Evolutionary conservation across 2,329 filamentous ascomycete species (phyloP).

Genomic region (Colletotrichum sublineola): DNA sequence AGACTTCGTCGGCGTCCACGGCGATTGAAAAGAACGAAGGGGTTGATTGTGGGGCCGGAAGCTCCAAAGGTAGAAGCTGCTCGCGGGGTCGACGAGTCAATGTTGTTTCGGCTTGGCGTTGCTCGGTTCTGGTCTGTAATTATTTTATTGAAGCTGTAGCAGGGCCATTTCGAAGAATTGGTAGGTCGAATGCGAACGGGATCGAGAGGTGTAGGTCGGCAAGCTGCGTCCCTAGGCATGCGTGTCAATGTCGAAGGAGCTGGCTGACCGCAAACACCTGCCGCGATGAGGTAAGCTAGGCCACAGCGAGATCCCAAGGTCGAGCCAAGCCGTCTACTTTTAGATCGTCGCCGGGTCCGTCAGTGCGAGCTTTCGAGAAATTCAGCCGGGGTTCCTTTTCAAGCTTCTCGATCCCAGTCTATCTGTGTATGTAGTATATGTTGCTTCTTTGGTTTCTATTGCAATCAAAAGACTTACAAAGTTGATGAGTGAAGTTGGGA

Average conservation of each 20-base stretch:
- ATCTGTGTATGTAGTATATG: not conserved
- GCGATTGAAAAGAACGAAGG: not conserved
- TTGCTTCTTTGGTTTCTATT: not conserved
- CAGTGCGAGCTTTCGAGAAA: slow-evolving; percentile 10
- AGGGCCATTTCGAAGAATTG: slow-evolving; percentile 26
- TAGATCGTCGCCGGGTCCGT: slow-evolving; percentile 25
- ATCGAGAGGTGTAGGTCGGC: slow-evolving; percentile 2
- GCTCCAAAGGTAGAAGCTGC: slow-evolving; percentile 24
- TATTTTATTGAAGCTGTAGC: slow-evolving; percentile 3
- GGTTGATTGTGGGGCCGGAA: slow-evolving; percentile 20
- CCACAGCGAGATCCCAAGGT: slow-evolving; percentile 21
- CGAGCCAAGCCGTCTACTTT: slow-evolving; percentile 24
- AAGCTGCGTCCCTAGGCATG: slow-evolving; percentile 17
- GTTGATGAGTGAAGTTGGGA: not conserved
- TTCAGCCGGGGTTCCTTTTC: not conserved
- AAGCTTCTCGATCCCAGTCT: not conserved
- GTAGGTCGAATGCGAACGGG: not conserved
- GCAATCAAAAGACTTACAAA: not conserved
- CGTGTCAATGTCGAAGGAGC: slow-evolving; percentile 22
- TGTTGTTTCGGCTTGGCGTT: not conserved
- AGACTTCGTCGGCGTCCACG: not conserved
- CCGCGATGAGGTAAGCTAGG: slow-evolving; percentile 41
- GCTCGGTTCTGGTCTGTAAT: slow-evolving; percentile 1
- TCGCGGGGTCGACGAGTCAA: slow-evolving; percentile 24
- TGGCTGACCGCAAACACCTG: slow-evolving; percentile 29